Base-by-base conservation (phyloP, 1,284 basidiomycete genomes). In the Bjerkandera adusta region DNA sequence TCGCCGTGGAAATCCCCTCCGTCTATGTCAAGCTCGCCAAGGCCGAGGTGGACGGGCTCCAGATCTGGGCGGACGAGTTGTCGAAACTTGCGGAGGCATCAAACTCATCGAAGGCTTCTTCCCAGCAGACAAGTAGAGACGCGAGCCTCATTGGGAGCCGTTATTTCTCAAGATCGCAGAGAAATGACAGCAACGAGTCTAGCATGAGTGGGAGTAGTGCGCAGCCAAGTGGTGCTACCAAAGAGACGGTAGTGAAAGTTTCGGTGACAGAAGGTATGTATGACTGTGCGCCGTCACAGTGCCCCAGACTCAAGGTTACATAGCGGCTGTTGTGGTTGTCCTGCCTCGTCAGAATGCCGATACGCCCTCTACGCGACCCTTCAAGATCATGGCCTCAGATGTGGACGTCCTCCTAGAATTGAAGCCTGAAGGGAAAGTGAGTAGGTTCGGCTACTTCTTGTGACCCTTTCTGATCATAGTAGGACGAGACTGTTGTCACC, bases 21-120 rank as follows among this genome's bases (percentile, higher is more conserved):
- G 65, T 88, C 4, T 73, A 83, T 55, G 66, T 81, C 16, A 69
- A 79, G 41, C 57, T 93, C 41, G 73, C 79, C 3, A 92, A 92
- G 59, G 58, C 67, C 5, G 54, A 70, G 2, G 64, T 93, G 6
- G 89, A 95, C 60, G 80, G 80, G 10, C 62, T 97, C 13, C 92
- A 95, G 62, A 85, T 85, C 56, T 90, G 89, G 75, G 84, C 83
- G 6, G 94, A 97, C 60, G 92, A 95, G 60, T 64, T 85, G 18
- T 72, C 82, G 4, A 89, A 89, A 59, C 76, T 86, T 51, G 59
- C 83, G 2, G 87, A 81, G 43, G 65, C 60, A 6, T 52, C 56
- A 1, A 52, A 59, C 33, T 42, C 50, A 18, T 40, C 43, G 13
- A 32, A 47, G 0, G 57, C 59, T 2, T 44, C 49, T 2, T 52